Evolutionary conservation across 768 basidiomycete species (phyloP).

Genomic region (Naganishia antarctica): DNA sequence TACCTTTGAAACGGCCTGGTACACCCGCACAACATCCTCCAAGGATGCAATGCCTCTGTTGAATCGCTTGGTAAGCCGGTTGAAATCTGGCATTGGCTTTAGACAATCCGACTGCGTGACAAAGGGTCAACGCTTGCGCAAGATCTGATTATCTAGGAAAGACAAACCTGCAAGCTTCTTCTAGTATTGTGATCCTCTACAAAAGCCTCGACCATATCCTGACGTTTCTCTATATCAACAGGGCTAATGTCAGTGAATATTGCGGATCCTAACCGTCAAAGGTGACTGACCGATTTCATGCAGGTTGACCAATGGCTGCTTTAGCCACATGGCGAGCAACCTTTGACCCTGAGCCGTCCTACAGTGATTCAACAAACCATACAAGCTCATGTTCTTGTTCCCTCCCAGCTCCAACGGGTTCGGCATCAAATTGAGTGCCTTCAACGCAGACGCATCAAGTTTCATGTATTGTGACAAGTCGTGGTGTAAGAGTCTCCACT

Average conservation of each 20-base stretch:
- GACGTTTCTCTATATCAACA: constrained; percentile 63
- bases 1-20: constrained; percentile 85
- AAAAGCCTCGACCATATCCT: constrained; percentile 80
- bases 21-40: constrained; percentile 92
- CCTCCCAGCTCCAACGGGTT: constrained; percentile 60
- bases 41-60: constrained; percentile 75
- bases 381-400: constrained; percentile 76
- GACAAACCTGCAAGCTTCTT: constrained; percentile 63
- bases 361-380: constrained; percentile 87
- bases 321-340: constrained; percentile 83
- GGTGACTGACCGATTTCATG: constrained; percentile 79
- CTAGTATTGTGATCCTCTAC: constrained; percentile 71
- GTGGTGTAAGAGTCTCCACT: constrained; percentile 75
- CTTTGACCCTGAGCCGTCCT: constrained; percentile 92
- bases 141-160: background rate
- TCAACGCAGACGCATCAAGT: constrained; percentile 87
- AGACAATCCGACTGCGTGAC: constrained; percentile 71
- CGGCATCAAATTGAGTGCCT: constrained; percentile 80
- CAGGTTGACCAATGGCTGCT: constrained; percentile 87
- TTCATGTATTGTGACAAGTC: constrained; percentile 93
- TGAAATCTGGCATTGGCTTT: constrained; percentile 88
- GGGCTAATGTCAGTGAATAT: constrained; percentile 15
- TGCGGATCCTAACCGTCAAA: background rate
- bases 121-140: background rate
- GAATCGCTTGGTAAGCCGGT: constrained; percentile 84